phyloP scores from a whole-genome alignment of 441 rosid species.

The Populus trichocarpa region DNA sequence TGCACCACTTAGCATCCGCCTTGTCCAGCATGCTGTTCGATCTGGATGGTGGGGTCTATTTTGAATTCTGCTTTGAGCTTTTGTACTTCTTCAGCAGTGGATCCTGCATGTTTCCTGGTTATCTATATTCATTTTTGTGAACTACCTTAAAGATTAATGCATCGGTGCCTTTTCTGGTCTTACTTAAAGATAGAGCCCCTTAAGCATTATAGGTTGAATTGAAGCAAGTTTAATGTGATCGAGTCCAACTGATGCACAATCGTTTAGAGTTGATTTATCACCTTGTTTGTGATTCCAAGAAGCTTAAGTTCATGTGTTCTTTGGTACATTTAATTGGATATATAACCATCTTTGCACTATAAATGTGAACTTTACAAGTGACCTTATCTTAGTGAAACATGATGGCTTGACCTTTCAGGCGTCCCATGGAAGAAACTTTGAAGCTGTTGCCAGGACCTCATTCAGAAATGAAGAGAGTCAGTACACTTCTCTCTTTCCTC shows the following conservation, averaged over 20 bases:
- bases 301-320: not conserved
- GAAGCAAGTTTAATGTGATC: not conserved
- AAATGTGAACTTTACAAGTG: not conserved
- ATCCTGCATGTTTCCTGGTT: not conserved
- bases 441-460: slow-evolving; percentile 93
- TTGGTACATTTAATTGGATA: not conserved
- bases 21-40: slow-evolving; percentile 88
- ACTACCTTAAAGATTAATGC: not conserved
- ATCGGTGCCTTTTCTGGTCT: not conserved
- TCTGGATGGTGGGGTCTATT: slow-evolving; percentile 86
- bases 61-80: slow-evolving; percentile 5
- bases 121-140: not conserved
- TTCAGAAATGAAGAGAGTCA: slow-evolving; percentile 71
- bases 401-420: slow-evolving; percentile 49
- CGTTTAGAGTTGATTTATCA: not conserved
- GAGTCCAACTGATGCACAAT: not conserved
- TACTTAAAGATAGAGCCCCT: not conserved
- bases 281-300: not conserved
- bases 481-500: slow-evolving; percentile 19
- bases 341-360: not conserved
- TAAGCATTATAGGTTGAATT: not conserved
- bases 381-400: slow-evolving; percentile 6
- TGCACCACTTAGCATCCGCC: slow-evolving; percentile 95
- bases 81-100: not conserved
- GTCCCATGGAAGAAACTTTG: slow-evolving; percentile 82